A percentile compares a stretch with the other conserved stretches of the same genome.
Conservation (phyloP, 805 yeast species). For the Kurtzmaniella fragi region DNA sequence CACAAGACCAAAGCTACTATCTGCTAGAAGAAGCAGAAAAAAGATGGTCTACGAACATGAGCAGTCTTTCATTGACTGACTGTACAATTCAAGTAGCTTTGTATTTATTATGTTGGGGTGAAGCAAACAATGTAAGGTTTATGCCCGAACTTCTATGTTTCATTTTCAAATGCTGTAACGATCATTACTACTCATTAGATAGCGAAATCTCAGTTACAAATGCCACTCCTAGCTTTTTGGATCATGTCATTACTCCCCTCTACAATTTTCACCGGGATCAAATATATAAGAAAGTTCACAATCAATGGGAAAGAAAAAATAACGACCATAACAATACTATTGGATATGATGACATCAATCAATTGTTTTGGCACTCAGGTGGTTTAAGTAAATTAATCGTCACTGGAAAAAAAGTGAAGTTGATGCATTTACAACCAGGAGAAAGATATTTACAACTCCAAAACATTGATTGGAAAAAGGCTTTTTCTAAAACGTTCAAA, state of each 20-base stretch:
- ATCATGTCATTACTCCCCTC: slow-evolving; percentile 70
- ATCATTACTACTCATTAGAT: slow-evolving; percentile 50
- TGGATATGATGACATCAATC: slow-evolving; percentile 90
- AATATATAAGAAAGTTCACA: slow-evolving; percentile 41
- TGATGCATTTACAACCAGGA: slow-evolving; percentile 50
- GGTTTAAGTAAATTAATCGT: slow-evolving; percentile 58
- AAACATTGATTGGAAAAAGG: slow-evolving; percentile 60
- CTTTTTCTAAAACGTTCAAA: slow-evolving; percentile 67
- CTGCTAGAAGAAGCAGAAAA: slow-evolving; percentile 40
- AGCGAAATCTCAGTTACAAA: slow-evolving; percentile 23
- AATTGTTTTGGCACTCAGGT: slow-evolving; percentile 75
- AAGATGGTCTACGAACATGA: slow-evolving; percentile 51
- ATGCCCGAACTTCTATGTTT: slow-evolving; percentile 89
- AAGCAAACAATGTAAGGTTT: slow-evolving; percentile 78
- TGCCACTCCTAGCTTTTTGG: slow-evolving; percentile 43
- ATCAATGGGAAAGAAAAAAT: slow-evolving; percentile 42
- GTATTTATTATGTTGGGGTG: slow-evolving; percentile 83
- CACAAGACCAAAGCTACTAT: slow-evolving; percentile 1
- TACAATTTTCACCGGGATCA: slow-evolving; percentile 58
- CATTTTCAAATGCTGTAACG: slow-evolving; percentile 75
- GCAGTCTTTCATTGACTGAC: slow-evolving; percentile 45
- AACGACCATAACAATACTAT: slow-evolving; percentile 64
- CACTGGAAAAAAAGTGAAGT: slow-evolving; percentile 33
- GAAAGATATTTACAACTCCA: slow-evolving; percentile 54
- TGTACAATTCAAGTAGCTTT: slow-evolving; percentile 60